Evolutionary conservation across 768 basidiomycete genomes (phyloP), one percentile per base, ranked within the genome.

Genomic region (Hortiboletus campestris): DNA sequence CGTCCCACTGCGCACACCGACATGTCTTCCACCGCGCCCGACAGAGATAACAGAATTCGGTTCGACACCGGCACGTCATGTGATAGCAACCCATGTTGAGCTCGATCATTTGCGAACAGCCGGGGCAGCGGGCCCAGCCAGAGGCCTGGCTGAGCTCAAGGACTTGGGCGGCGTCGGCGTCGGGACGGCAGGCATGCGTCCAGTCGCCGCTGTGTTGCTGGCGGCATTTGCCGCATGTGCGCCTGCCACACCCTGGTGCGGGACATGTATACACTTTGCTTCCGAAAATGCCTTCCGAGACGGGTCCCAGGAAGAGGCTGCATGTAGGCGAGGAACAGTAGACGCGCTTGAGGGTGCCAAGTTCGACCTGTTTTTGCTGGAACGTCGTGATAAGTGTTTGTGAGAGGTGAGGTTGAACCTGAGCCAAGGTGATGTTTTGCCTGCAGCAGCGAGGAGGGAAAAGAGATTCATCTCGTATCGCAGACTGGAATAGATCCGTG

Each of bases 1-100:
- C 88, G 20, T 88, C 86, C 85, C 86, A 89, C 55, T 85, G 83
- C 1, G 77, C 75, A 58, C 88, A 89, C 1, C 0, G 14, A 60
- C 89, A 91, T 1, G 70, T 75, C 71, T 87, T 88, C 88, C 88
- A 91, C 4, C 54, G 72, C 22, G 62, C 77, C 74, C 76, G 48
- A 74, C 83, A 77, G 74, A 83, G 57, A 46, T 77, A 78, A 59
- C 76, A 77, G 40, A 77, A 77, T 46, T 76, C 63, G 13, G 69
- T 71, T 38, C 60, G 52, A 60, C 76, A 77, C 28, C 69, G 57
- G 50, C 76, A 78, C 3, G 72, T 72, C 71, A 78, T 75, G 55
- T 78, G 76, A 57, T 64, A 72, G 50, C 76, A 77, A 0, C 76
- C 76, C 16, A 60, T 20, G 6, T 64, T 51, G 39, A 75, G 71